These are phyloP conservation scores for Chlamydomonas schloesseri DNA, from an alignment of 139 green algal genomes.

Conservation along the genomic window DNA sequence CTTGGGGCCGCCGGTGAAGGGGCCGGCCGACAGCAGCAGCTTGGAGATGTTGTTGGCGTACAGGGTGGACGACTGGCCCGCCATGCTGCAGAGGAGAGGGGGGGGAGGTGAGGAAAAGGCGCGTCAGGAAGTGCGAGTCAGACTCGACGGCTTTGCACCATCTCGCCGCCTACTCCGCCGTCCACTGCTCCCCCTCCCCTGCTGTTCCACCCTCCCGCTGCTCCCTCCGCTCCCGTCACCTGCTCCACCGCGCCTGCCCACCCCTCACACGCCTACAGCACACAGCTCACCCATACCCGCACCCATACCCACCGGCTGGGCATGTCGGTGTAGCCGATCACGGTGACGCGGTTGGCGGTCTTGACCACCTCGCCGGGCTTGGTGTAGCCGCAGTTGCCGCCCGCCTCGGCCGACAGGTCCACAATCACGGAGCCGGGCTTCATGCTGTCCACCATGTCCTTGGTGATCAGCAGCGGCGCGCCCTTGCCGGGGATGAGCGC, in stretches of 20 bases:
- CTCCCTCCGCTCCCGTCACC: too few species aligned
- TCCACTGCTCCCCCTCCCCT: too few species aligned
- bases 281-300: too few species aligned
- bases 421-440: constrained; percentile 82
- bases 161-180: too few species aligned
- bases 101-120: too few species aligned
- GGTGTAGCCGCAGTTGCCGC: constrained; percentile 69
- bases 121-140: too few species aligned
- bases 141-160: too few species aligned
- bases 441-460: constrained; percentile 89
- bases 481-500: constrained; percentile 85
- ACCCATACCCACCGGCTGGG: constrained; percentile 56
- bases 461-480: constrained; percentile 87
- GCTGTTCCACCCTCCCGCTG: too few species aligned
- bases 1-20: constrained; percentile 83
- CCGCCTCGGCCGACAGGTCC: constrained; percentile 89
- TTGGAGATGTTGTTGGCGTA: constrained; percentile 95
- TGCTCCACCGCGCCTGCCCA: too few species aligned
- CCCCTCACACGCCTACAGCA: too few species aligned
- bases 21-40: constrained; percentile 86
- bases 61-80: constrained; percentile 84
- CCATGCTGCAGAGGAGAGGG: constrained; percentile 59
- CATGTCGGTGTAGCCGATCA: constrained; percentile 93
- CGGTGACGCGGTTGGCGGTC: constrained; percentile 74
- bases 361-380: constrained; percentile 38